Base-by-base conservation (phyloP, 2,329 filamentous ascomycete genomes). In the Ceratocystis papillata region DNA sequence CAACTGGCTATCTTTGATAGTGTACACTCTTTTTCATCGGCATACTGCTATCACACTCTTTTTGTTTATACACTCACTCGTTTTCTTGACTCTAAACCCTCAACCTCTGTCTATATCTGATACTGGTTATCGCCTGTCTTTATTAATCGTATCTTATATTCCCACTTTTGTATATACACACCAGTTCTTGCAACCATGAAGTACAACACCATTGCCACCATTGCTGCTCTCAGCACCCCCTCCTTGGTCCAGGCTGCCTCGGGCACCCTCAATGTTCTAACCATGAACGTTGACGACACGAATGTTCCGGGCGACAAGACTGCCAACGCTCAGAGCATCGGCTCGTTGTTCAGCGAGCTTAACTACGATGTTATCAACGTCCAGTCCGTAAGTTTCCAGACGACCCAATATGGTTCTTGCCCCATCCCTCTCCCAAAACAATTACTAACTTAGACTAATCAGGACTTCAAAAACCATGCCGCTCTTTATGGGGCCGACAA, bases 401-500 rank as follows among this genome's bases (percentile, higher is more conserved):
- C 10, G 22, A 8, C 8, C 7, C 25, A n/a, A 22, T 17, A 4
- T 15, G 4, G 1, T 12, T 28, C 60, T 17, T 12, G 30, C 12
- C 12, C 20, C 12, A 15, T 41, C 20, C 10, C 37, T 15, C 37
- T 41, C 10, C 37, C 37, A 12, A 17, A 3, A 10, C 22, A 59
- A 25, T n/a, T 28, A 61, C 64, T 67, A 55, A 67, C 64, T 33
- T 20, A 5, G 6, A 12, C 45, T 53, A 10, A 44, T 5, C 20
- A 69, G 77, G 83, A 87, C 72, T 87, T 87, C 77, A 86, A 86
- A 74, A 88, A 83, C 73, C 84, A 88, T 70, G 81, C 82, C 7
- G 78, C 79, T 67, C 79, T 88, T 69, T 88, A 87, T 73, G 76
- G 76, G 7, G 82, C 81, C 12, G 82, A 85, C 72, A 79, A 77